Evolutionary conservation across 768 basidiomycete species (phyloP).

Genomic region (Astraeus odoratus): DNA sequence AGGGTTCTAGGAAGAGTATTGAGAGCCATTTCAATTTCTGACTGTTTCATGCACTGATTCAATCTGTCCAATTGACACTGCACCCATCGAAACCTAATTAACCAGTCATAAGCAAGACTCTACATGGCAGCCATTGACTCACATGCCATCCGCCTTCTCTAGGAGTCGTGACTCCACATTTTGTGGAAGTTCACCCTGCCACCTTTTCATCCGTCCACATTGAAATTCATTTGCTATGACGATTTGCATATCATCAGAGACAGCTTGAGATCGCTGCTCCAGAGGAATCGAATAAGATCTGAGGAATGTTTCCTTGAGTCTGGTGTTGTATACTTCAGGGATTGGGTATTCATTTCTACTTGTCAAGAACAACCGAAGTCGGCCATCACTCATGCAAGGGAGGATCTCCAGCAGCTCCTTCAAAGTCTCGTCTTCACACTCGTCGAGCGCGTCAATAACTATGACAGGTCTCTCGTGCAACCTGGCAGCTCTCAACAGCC

Average conservation of each 20-base stretch:
- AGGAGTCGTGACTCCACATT: constrained; percentile 6
- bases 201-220: constrained; percentile 6
- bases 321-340: no score
- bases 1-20: constrained; percentile 12
- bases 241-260: constrained; percentile 9
- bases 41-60: constrained; percentile 4
- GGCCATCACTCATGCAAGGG: not conserved
- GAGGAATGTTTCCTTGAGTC: constrained; percentile 1
- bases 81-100: constrained; percentile 20
- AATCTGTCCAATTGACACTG: constrained; percentile 15
- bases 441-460: constrained; percentile 18
- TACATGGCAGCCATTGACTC: not conserved
- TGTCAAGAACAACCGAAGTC: constrained; percentile 11
- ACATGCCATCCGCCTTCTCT: constrained; percentile 16
- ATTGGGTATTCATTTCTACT: constrained; percentile 9
- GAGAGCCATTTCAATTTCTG: constrained; percentile 10
- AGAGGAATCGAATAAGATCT: constrained; percentile 7
- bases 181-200: constrained; percentile 3
- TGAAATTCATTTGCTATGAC: constrained; percentile 10
- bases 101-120: not conserved
- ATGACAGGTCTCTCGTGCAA: constrained; percentile 2
- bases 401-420: constrained; percentile 10
- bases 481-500: not conserved
- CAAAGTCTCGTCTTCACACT: constrained; percentile 8
- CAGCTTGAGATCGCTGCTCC: not conserved